These are phyloP conservation scores for Entoloma clypeatum DNA, from an alignment of 1,284 basidiomycete species.

Conservation along the genomic window DNA sequence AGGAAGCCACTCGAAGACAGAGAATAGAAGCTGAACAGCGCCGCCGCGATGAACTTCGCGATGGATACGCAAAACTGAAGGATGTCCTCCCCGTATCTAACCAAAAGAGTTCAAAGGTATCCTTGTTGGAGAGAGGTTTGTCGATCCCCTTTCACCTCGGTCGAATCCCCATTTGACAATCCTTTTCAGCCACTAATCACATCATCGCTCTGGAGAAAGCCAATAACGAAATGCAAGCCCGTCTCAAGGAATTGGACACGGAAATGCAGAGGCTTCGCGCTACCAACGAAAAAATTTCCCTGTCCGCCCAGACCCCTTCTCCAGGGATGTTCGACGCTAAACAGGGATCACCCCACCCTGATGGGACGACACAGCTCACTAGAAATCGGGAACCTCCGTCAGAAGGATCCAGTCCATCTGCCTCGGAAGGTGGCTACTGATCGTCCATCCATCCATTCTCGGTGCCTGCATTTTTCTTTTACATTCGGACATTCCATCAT, in stretches of 20 bases:
- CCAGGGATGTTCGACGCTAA: constrained; percentile 50
- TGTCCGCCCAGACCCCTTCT: constrained; percentile 53
- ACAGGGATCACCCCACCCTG: constrained; percentile 63
- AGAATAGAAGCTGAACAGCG: constrained; percentile 85
- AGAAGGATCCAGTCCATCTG: constrained; percentile 61
- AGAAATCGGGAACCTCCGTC: constrained; percentile 52
- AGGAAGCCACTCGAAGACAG: constrained; percentile 78
- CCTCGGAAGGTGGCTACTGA: constrained; percentile 59
- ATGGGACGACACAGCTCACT: constrained; percentile 42
- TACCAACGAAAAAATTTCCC: constrained; percentile 77
- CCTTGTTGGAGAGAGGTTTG: constrained; percentile 79
- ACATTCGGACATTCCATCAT: no score
- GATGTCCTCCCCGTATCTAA: constrained; percentile 81
- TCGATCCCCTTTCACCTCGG: constrained; percentile 17
- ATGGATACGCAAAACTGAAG: constrained; percentile 84
- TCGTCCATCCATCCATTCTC: constrained; percentile 24
- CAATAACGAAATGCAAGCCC: constrained; percentile 64
- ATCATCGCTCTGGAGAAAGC: constrained; percentile 66
- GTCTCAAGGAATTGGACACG: constrained; percentile 56
- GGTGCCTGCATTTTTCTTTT: constrained; percentile 21
- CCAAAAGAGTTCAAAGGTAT: constrained; percentile 88
- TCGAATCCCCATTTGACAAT: constrained; percentile 8
- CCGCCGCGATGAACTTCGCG: constrained; percentile 80
- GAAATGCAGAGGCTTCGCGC: constrained; percentile 65
- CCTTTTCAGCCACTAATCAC: constrained; percentile 61